Base-by-base conservation (phyloP, 208 protist species). In the Acanthamoeba lugdunensis region DNA sequence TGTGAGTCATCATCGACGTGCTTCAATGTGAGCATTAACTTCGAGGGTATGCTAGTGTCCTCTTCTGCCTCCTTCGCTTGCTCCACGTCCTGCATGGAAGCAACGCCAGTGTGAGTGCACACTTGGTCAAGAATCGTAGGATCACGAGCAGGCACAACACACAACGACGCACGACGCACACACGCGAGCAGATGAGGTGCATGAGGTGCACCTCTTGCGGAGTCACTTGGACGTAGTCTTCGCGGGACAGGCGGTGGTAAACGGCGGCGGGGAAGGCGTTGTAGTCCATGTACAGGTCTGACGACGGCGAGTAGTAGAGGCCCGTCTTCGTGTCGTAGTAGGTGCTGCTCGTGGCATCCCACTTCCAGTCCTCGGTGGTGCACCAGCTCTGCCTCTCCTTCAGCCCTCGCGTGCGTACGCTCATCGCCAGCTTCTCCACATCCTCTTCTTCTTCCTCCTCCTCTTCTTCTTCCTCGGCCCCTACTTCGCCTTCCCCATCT, bases 271-370 rank as follows among this genome's bases (percentile, higher is more conserved):
- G 81, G 50, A 67, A 88, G 41, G 54, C 54, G 81, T 88, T 88
- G 81, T 88, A 88, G 54, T 88, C 81, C 45, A 88, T 41, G 81
- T 88, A 88, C 23, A 88, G 81, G 33, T 88, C 81, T 4, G 52
- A 88, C 6, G 81, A 30, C 18, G 81, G 81, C 37, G 81, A 88
- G 54, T 88, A 88, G 81, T 88, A 88, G 41, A 88, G 45, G 28
- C 81, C 81, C 23, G 81, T 88, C 41, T 25, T 52, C 4, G 45
- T 63, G 81, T 88, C 81, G 54, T 67, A 88, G 81, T 88, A 88
- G 54, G 45, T 88, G 81, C 13, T 28, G 33, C 81, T 88, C 81
- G 81, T 88, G 37, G 69, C 33, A 28, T 79, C 69, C 69, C 69
- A 79, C 69, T 30, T 79, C 69, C 69, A 79, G 13, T 18, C 69